Percentiles rank a stretch among this genome's conserved stretches.
Evolutionary conservation across 1,284 basidiomycete genomes (phyloP).

Genomic region (Phlebopus sp.): DNA sequence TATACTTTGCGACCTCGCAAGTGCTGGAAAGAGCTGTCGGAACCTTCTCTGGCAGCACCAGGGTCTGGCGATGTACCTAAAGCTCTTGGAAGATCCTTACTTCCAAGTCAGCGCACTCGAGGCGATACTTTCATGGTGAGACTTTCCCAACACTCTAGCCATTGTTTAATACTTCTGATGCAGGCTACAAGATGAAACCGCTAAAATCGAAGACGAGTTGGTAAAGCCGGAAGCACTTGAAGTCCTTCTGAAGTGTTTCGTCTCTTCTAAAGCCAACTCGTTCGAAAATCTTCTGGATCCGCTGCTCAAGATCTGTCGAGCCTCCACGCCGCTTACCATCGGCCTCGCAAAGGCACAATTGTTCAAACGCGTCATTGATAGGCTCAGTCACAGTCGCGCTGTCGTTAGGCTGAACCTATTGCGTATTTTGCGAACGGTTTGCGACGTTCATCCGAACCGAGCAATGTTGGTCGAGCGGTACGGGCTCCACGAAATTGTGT

Average conservation of each 20-base stretch:
- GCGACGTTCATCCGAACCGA: conserved; percentile 87
- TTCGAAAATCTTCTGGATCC: conserved; percentile 96
- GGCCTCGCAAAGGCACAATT: conserved; percentile 81
- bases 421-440: conserved; percentile 80
- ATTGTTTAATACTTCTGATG: conserved; percentile 3
- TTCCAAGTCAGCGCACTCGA: conserved; percentile 95
- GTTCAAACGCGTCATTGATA: conserved; percentile 84
- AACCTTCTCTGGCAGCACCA: conserved; percentile 87
- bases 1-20: conserved; percentile 92
- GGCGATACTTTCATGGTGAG: conserved; percentile 85
- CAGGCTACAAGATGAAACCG: conserved; percentile 93
- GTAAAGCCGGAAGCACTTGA: conserved; percentile 70
- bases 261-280: conserved; percentile 84
- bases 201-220: conserved; percentile 88
- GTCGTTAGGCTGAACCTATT: conserved; percentile 90
- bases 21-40: conserved; percentile 88
- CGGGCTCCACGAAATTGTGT: conserved; percentile 75
- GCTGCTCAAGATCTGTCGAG: conserved; percentile 83
- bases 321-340: conserved; percentile 74
- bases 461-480: conserved; percentile 77
- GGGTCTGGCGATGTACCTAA: conserved; percentile 79
- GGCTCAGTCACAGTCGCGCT: conserved; percentile 79
- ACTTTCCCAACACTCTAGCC: neutral
- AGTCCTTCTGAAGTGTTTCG: conserved; percentile 79
- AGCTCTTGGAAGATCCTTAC: conserved; percentile 87